Evolutionary conservation across 306 rosid species (phyloP), one percentile per base, ranked within the genome.

Genomic region (Casuarina glauca): DNA sequence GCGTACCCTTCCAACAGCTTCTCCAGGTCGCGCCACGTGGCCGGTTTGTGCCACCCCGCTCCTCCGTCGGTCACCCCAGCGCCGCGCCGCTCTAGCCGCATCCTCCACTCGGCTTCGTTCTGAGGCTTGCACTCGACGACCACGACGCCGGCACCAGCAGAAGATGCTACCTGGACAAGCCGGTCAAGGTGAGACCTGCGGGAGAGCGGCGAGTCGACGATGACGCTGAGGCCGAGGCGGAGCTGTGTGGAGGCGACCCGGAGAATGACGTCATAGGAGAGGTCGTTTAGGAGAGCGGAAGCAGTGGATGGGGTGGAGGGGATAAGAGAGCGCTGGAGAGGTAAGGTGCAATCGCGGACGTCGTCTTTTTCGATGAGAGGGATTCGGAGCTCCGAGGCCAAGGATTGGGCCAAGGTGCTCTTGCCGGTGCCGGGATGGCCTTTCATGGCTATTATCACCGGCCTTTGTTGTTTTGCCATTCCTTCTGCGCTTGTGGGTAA

Each of bases 171-270:
- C 6, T 0, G 60, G 73, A 73, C 70, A 76, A 91, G 88, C 26
- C 82, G 81, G 20, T 89, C 81, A 74, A 91, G 87, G 85, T 89
- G 92, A 76, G 82, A 43, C 2, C 69, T 19, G 2, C 89, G 93
- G 64, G 93, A 91, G 82, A 91, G 97, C 0, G 97, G 93, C 0
- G 97, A 89, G 85, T 88, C 97, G 45, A 91, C 44, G 81, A 91
- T 16, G 80, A 91, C 80, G 83, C 86, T 80, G 91, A 87, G 91
- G 36, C 92, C 83, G 68, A 91, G 82, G 38, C 83, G 75, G 73
- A 89, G 88, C 78, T 91, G 91, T 0, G 93, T 86, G 76, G 91
- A 41, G 12, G 84, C 86, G 48, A 89, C 32, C 2, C 76, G 83
- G 80, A 83, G 88, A 76, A 83, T 53, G 85, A 78, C 88, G 26